Conservation (phyloP, 106 monocot genomes). For the Posidonia australis region DNA sequence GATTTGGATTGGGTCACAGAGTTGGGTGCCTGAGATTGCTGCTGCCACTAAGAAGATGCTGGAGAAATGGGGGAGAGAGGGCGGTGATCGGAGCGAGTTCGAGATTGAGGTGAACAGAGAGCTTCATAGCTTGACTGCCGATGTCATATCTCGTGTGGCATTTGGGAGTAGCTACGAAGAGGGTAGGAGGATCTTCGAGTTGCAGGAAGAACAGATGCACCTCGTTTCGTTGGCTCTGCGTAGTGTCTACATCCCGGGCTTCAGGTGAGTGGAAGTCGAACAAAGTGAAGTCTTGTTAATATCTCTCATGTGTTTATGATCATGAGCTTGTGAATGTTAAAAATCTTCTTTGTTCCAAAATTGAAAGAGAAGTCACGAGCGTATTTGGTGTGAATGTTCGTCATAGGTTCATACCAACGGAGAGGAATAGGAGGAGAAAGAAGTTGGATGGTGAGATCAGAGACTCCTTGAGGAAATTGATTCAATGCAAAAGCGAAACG, state of each 20-base stretch:
- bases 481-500: constrained; percentile 27
- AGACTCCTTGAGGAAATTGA: constrained; percentile 32
- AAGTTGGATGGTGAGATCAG: constrained; percentile 45
- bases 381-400: constrained; percentile 29
- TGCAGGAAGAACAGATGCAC: constrained; percentile 63
- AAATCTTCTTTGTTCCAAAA: too few relatives aligned
- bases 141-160: constrained; percentile 60
- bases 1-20: constrained; percentile 19
- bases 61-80: constrained; percentile 38
- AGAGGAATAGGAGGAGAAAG: constrained; percentile 43
- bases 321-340: too few relatives aligned
- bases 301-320: too few relatives aligned
- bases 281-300: too few relatives aligned
- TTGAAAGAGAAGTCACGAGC: too few relatives aligned
- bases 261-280: constrained; percentile 33
- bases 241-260: constrained; percentile 64
- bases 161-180: constrained; percentile 79
- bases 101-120: constrained; percentile 70
- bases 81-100: constrained; percentile 22
- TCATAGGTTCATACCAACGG: constrained; percentile 1
- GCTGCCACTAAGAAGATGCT: constrained; percentile 31
- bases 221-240: constrained; percentile 56
- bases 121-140: constrained; percentile 44
- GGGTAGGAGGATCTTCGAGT: constrained; percentile 49
- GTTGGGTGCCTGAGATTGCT: constrained; percentile 62